A percentile compares a stretch with the other conserved stretches of the same genome.
phyloP scores from a whole-genome alignment of 1,139 yeast genomes.

The Yamadazyma sp. region DNA sequence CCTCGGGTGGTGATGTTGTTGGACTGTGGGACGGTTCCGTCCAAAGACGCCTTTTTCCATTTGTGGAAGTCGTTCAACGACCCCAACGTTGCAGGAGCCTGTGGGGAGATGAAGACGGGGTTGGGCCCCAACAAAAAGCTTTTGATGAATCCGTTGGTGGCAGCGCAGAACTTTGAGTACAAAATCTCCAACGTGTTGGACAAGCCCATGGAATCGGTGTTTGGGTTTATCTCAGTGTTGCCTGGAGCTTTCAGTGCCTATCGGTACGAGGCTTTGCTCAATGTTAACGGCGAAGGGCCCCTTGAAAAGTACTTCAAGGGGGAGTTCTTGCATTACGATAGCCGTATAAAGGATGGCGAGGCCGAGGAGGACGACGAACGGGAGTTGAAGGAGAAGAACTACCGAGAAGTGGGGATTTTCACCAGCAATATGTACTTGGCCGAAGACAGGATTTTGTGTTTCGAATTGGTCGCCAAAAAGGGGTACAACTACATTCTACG shows the following conservation, averaged over 20 bases:
- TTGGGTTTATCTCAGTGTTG: slow-evolving; percentile 78
- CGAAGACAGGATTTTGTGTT: slow-evolving; percentile 80
- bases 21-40: slow-evolving; percentile 82
- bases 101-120: slow-evolving; percentile 79
- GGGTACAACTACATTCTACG: slow-evolving; percentile 61
- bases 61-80: slow-evolving; percentile 77
- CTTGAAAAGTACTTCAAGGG: slow-evolving; percentile 79
- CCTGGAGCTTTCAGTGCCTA: slow-evolving; percentile 92
- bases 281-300: slow-evolving; percentile 68
- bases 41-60: slow-evolving; percentile 68
- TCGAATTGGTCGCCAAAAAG: slow-evolving; percentile 75
- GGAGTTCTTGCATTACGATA: slow-evolving; percentile 61
- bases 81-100: slow-evolving; percentile 80
- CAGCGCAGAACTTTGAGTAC: slow-evolving; percentile 84
- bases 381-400: slow-evolving; percentile 42
- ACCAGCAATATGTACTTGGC: slow-evolving; percentile 85
- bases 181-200: slow-evolving; percentile 80
- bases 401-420: slow-evolving; percentile 61
- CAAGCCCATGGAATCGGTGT: slow-evolving; percentile 80
- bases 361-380: slow-evolving; percentile 43
- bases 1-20: slow-evolving; percentile 72
- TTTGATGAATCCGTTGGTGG: slow-evolving; percentile 71
- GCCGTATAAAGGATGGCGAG: slow-evolving; percentile 22
- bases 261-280: slow-evolving; percentile 67
- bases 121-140: slow-evolving; percentile 57